Base-by-base conservation (phyloP, 345 rosid genomes). In the Trapa bicornis region DNA sequence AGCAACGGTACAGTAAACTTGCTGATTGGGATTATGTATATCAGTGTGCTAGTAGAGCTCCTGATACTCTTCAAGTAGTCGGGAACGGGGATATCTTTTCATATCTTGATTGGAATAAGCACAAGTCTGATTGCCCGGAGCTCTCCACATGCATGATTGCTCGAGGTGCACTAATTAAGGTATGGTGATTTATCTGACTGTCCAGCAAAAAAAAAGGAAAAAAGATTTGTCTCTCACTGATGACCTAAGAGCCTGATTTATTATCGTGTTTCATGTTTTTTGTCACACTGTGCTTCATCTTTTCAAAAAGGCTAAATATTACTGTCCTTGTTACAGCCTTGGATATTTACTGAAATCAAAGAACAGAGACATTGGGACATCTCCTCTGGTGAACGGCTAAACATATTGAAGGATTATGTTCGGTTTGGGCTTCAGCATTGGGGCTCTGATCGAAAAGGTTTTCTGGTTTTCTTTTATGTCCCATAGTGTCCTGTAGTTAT, bases 301-400 rank as follows among this genome's bases (percentile, higher is more conserved):
- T 22, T 22, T 22, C 29, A 22, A 22, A 22, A 22, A 54, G 47
- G 63, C 61, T 37, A 1, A 57, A 36, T 1, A 2, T 14, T 1
- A 1, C 11, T 22, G 37, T 68, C 65, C 29, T 54, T 56, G 72
- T 74, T 75, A 73, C 81, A 94, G 99, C 99, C 99, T 71, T 94
- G 97, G 99, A 76, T 94, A 82, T 94, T 89, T 73, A 94, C 93
- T 75, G 99, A 94, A 84, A 87, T 91, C 75, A 94, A 89, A 78
- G 95, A 94, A 74, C 97, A 87, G 80, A 83, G 99, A 70, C 88
- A 85, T 72, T 89, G 99, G 97, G 99, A 94, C 79, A 94, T 91
- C 50, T 81, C 84, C 56, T 91, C 97, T 11, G 86, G 82, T 60
- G 95, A 94, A 78, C 78, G 97, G 54, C 79, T 91, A 33, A 82